These are phyloP conservation scores for Colletotrichum sp. DNA, from an alignment of 2,329 filamentous ascomycete genomes.

Conservation along the genomic window DNA sequence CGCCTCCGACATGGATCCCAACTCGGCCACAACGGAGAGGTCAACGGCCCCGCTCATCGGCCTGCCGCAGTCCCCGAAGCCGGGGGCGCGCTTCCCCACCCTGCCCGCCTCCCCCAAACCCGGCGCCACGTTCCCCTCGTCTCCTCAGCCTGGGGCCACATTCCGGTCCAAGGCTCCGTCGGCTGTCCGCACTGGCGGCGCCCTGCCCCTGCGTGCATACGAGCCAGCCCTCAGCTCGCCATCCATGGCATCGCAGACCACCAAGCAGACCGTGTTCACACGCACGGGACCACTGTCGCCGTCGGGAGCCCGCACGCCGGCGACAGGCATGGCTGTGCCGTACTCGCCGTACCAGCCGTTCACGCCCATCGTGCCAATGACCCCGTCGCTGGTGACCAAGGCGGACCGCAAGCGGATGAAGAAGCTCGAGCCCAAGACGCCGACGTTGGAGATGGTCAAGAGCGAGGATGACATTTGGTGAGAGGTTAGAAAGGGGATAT, in stretches of 20 bases:
- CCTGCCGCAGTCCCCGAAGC: constrained; percentile 51
- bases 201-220: constrained; percentile 66
- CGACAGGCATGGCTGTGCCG: constrained; percentile 65
- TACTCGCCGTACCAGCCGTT: constrained; percentile 84
- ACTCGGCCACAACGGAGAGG: constrained; percentile 57
- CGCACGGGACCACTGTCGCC: constrained; percentile 60
- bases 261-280: constrained; percentile 71
- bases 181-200: constrained; percentile 61
- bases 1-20: constrained; percentile 50
- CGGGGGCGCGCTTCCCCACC: constrained; percentile 37
- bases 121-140: constrained; percentile 52
- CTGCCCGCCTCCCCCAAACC: constrained; percentile 57
- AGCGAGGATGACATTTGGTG: constrained; percentile 70
- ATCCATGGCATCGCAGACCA: constrained; percentile 48
- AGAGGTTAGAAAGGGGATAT: constrained; percentile 3
- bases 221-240: constrained; percentile 62
- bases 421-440: constrained; percentile 68
- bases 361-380: constrained; percentile 76
- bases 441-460: constrained; percentile 66
- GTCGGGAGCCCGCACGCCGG: constrained; percentile 64
- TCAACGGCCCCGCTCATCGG: constrained; percentile 58
- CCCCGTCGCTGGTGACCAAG: constrained; percentile 74
- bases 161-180: constrained; percentile 58
- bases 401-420: constrained; percentile 73
- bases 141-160: constrained; percentile 53